A percentile compares a stretch with the other conserved stretches of the same genome.
Evolutionary conservation across 441 rosid genomes (phyloP).

Genomic region (Manihot esculenta): DNA sequence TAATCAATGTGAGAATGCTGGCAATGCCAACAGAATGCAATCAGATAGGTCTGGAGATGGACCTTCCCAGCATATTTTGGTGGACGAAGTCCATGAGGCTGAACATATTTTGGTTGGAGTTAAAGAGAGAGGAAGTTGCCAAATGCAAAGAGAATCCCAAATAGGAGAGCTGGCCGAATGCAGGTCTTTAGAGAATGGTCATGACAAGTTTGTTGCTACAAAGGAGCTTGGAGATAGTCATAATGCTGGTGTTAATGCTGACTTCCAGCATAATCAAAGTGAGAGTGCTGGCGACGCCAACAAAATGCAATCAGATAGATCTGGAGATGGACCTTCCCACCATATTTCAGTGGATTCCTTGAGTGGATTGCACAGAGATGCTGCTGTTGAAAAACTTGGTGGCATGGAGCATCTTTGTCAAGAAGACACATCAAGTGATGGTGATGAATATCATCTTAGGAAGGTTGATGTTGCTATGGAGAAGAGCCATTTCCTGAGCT

Average conservation of each 20-base stretch:
- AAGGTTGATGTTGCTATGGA: constrained; percentile 30
- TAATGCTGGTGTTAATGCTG: constrained; percentile 19
- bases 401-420: constrained; percentile 18
- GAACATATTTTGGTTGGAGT: constrained; percentile 10
- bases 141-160: constrained; percentile 16
- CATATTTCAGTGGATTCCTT: constrained; percentile 17
- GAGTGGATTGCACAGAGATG: constrained; percentile 11
- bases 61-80: not conserved
- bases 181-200: constrained; percentile 18
- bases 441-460: constrained; percentile 25
- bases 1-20: constrained; percentile 15
- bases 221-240: constrained; percentile 14
- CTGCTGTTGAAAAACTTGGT: constrained; percentile 12
- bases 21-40: constrained; percentile 14
- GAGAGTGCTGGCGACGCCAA: constrained; percentile 15
- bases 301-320: constrained; percentile 11
- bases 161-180: constrained; percentile 21
- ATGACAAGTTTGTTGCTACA: constrained; percentile 12
- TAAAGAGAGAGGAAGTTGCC: constrained; percentile 17
- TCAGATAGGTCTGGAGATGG: constrained; percentile 12
- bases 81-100: constrained; percentile 21
- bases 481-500: constrained; percentile 41
- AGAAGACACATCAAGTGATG: constrained; percentile 34
- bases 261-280: constrained; percentile 17
- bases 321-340: constrained; percentile 10